Evolutionary conservation across 2,329 filamentous ascomycete genomes (phyloP), one percentile per base, ranked within the genome.

Genomic region (Fusarium graminum): DNA sequence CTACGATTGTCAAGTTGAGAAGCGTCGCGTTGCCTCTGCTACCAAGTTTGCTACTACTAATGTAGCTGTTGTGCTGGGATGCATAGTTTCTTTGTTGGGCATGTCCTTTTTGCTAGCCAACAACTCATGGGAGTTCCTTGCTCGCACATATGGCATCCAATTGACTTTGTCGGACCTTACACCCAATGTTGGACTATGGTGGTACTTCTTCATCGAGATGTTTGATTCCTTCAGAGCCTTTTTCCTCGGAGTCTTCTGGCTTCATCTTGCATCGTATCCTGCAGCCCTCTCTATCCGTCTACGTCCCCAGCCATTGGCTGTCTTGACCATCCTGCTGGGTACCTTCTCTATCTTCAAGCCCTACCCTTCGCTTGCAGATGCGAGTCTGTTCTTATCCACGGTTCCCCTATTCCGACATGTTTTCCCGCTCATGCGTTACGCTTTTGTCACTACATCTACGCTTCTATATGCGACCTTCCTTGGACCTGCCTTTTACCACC

Each of bases 181-280:
- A 0, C 95, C 95, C 13, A 99, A 98, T 69, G 91, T 96, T 29
- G 95, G 95, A 2, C 84, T 99, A 2, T 99, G 95, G 95, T 99
- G 95, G 95, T 99, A 99, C 80, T 99, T 99, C 80, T 98, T 99
- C 76, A 97, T 96, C 70, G 94, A 99, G 76, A 99, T 99, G 89
- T 99, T 99, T 77, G 95, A 99, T 80, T 94, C 94, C 1, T 99
- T 99, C 85, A 88, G 95, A 38, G 90, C 91, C 71, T 99, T 99
- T 83, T 99, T 98, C 84, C 86, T 99, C 4, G 95, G 92, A 53
- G 94, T 99, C 46, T 99, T 99, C 81, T 98, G 96, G 93, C 86
- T 99, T 62, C 95, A 99, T 76, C 88, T 98, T 58, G 88, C 91
- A 1, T 91, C 92, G 38, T 99, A 99, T 78, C 92, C 97, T 34